Base-by-base conservation (phyloP, 1,284 basidiomycete species). In the Meripilus lineatus region DNA sequence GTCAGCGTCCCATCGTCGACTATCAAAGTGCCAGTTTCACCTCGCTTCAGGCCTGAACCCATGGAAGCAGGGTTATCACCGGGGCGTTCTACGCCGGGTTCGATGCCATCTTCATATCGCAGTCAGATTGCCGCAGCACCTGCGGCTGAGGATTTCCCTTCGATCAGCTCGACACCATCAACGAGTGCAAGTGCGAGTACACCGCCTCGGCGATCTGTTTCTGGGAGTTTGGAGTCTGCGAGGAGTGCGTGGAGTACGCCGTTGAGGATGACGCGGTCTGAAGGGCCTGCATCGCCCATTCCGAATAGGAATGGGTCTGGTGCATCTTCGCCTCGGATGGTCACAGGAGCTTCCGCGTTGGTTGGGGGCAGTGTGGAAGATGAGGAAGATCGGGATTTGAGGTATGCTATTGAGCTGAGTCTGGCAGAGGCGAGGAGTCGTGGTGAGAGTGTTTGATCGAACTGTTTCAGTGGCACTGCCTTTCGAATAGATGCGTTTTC, bases 21-120 rank as follows among this genome's bases (percentile, higher is more conserved):
- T 30, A 34, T 37, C 20, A 67, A 66, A 51, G 49, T 69, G 4
- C 66, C 67, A 44, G 53, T 68, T 2, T 67, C 67, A 1, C 65
- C 66, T 17, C 61, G 62, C n/a, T 46, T 60, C 40, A 41, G 42
- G 8, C 61, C 65, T 3, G 67, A 68, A 48, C 62, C 66, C 2
- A 59, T 53, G 52, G 62, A 64, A 44, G 67, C 67, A 4, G 64
- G 65, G n/a, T 38, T n/a, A n/a, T n/a, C n/a, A n/a, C n/a, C n/a
- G n/a, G n/a, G n/a, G n/a, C n/a, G n/a, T n/a, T n/a, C n/a, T n/a
- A n/a, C n/a, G n/a, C n/a, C n/a, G n/a, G n/a, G n/a, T n/a, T n/a
- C n/a, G n/a, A n/a, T n/a, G n/a, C n/a, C n/a, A n/a, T n/a, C n/a
- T n/a, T n/a, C 53, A 40, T 50, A 49, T 36, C 32, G 35, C 21